Conservation (phyloP, 2,329 filamentous ascomycete species). For the Bipolaris cookei region DNA sequence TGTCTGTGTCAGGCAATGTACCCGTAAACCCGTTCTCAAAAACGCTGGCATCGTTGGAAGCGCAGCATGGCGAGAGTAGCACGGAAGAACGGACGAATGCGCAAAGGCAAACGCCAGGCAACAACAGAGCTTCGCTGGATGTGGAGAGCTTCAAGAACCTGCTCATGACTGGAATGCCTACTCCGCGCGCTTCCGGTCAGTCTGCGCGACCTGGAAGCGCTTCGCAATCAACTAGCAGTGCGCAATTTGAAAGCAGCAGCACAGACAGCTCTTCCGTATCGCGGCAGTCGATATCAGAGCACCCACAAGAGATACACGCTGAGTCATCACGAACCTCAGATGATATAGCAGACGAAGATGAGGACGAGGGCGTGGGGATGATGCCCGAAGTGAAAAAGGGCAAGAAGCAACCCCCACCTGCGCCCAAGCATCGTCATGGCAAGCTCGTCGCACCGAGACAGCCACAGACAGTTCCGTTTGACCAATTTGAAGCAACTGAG, state of each 20-base stretch:
- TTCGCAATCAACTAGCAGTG: slow-evolving; percentile 28
- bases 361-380: slow-evolving; percentile 50
- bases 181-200: slow-evolving; percentile 38
- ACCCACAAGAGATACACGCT: slow-evolving; percentile 49
- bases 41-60: slow-evolving; percentile 49
- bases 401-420: slow-evolving; percentile 69
- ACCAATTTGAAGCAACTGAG: slow-evolving; percentile 38
- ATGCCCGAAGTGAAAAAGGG: slow-evolving; percentile 55
- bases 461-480: slow-evolving; percentile 48
- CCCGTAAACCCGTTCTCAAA: slow-evolving; percentile 48
- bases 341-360: slow-evolving; percentile 62
- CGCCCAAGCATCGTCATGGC: slow-evolving; percentile 76
- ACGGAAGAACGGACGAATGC: slow-evolving; percentile 35
- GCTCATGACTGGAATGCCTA: slow-evolving; percentile 73
- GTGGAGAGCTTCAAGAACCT: slow-evolving; percentile 79
- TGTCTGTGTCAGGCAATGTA: slow-evolving; percentile 27
- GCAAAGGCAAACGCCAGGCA: slow-evolving; percentile 33
- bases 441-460: slow-evolving; percentile 67
- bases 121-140: slow-evolving; percentile 63
- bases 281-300: slow-evolving; percentile 65
- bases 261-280: slow-evolving; percentile 66
- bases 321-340: slow-evolving; percentile 66
- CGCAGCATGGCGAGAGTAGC: slow-evolving; percentile 30
- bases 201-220: slow-evolving; percentile 33
- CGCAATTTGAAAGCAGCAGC: slow-evolving; percentile 55